Conservation (phyloP, 2,329 filamentous ascomycete genomes). For the Trichothecium sympodiale region DNA sequence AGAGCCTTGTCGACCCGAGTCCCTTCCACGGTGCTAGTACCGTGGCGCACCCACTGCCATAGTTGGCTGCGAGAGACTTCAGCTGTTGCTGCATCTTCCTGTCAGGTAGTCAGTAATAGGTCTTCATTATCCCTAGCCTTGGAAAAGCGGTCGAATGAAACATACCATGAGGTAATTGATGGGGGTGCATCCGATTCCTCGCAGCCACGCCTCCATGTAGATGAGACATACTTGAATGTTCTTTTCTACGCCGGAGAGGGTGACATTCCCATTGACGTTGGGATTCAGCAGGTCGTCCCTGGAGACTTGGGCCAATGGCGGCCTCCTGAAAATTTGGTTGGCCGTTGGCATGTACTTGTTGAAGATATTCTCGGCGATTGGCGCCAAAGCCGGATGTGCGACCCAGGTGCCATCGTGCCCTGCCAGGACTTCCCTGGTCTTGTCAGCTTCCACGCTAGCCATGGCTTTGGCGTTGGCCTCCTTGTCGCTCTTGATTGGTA, state of each 20-base stretch:
- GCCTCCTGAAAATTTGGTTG: constrained; percentile 75
- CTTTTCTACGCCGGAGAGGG: constrained; percentile 80
- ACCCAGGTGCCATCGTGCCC: constrained; percentile 89
- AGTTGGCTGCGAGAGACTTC: constrained; percentile 79
- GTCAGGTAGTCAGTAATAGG: not conserved
- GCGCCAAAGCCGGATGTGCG: constrained; percentile 73
- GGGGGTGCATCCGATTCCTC: constrained; percentile 79
- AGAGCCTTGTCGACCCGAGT: constrained; percentile 77
- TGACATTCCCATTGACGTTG: constrained; percentile 76
- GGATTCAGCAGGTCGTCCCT: constrained; percentile 81
- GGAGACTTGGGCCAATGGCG: constrained; percentile 68
- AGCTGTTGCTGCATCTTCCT: constrained; percentile 78
- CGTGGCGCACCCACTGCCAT: constrained; percentile 72
- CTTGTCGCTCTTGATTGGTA: constrained; percentile 81
- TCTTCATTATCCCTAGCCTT: not conserved
- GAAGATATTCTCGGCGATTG: constrained; percentile 76
- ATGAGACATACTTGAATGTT: constrained; percentile 81
- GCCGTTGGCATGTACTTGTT: constrained; percentile 90
- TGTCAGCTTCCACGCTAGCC: constrained; percentile 75
- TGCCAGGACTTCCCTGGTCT: constrained; percentile 76
- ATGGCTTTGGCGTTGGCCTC: constrained; percentile 78
- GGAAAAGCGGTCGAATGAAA: not conserved
- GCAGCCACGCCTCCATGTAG: constrained; percentile 90
- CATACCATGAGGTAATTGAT: constrained; percentile 75
- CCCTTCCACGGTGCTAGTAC: constrained; percentile 62